Conservation (phyloP, 2,329 filamentous ascomycete genomes). For the Fusarium sp. region DNA sequence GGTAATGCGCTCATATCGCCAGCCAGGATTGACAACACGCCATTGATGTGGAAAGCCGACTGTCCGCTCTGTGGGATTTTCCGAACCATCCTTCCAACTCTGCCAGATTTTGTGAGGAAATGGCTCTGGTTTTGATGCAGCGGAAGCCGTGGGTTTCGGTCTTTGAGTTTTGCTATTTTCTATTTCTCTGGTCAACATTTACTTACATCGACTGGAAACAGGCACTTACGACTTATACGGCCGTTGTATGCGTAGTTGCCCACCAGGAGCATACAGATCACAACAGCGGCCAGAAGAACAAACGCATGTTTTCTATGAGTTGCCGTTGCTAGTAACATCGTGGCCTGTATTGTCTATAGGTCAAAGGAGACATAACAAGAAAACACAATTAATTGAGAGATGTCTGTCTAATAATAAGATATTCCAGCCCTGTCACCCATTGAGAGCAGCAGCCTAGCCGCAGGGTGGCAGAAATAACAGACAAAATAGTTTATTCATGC, state of each 20-base stretch:
- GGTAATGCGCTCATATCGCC: constrained; percentile 47
- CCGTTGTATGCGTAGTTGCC: constrained; percentile 23
- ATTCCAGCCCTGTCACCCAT: not conserved
- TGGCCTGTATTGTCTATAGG: not conserved
- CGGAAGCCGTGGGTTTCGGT: not conserved
- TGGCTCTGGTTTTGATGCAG: not conserved
- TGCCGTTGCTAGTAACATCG: constrained; percentile 1
- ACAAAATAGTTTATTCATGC: not conserved
- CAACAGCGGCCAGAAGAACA: constrained; percentile 2
- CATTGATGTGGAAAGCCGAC: constrained; percentile 45
- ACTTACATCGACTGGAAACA: not conserved
- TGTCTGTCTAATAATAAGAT: not conserved
- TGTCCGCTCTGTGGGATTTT: constrained; percentile 44
- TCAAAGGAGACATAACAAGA: not conserved
- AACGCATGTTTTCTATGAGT: constrained; percentile 14
- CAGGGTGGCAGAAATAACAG: too few species aligned
- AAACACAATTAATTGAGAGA: not conserved
- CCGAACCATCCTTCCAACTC: constrained; percentile 47
- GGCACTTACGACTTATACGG: constrained; percentile 9
- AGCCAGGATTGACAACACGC: constrained; percentile 40
- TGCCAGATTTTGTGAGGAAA: constrained; percentile 48
- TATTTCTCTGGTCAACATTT: constrained; percentile 6
- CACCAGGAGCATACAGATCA: constrained; percentile 9
- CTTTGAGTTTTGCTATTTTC: not conserved
- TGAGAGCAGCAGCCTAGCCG: not conserved